Conservation (phyloP, 805 yeast species). For the Pichia eremophila region DNA sequence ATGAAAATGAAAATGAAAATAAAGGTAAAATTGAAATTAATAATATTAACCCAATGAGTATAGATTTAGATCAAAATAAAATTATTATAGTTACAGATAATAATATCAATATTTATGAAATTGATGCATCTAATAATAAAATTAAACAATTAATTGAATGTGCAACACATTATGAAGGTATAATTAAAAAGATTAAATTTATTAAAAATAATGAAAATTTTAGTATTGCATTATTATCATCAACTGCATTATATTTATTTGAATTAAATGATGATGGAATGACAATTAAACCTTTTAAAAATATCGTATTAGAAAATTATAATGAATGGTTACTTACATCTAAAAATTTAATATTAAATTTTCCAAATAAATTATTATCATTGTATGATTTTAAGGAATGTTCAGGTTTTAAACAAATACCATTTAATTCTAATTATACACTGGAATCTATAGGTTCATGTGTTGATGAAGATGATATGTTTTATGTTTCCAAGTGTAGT, state of each 20-base stretch:
- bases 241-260: conserved; percentile 16
- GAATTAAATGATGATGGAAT: conserved; percentile 1
- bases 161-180: conserved; percentile 11
- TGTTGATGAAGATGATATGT: conserved; percentile 15
- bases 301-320: conserved; percentile 13
- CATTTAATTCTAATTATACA: too few species aligned
- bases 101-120: conserved; percentile 13
- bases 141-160: conserved; percentile 9
- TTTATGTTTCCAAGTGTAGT: conserved; percentile 9
- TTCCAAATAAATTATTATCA: conserved; percentile 9
- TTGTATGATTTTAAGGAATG: neutral
- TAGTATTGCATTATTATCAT: conserved; percentile 19
- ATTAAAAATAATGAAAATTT: conserved; percentile 7
- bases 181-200: conserved; percentile 15
- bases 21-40: neutral
- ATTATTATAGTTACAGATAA: conserved; percentile 13
- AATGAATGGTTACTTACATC: conserved; percentile 16
- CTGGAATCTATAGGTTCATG: conserved; percentile 10
- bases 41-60: neutral
- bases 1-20: too few species aligned
- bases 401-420: conserved; percentile 14
- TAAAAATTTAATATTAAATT: conserved; percentile 12
- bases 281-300: conserved; percentile 3
- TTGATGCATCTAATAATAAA: conserved; percentile 7
- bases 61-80: conserved; percentile 10